phyloP scores from a whole-genome alignment of 257 asterid genomes.

The Solanum virginianum region DNA sequence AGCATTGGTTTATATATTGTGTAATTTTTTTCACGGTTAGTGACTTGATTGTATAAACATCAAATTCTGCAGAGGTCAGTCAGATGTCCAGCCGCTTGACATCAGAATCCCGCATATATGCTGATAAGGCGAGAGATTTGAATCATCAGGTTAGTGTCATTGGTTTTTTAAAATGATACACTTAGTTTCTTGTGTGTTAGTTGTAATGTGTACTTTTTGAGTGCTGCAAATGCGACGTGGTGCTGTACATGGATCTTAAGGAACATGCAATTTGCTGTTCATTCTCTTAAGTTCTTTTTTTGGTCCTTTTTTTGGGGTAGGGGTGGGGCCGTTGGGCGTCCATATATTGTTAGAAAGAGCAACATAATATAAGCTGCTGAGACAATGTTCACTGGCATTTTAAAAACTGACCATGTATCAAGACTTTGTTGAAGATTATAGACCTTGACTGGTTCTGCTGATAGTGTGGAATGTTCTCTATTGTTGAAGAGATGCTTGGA shows the following conservation, averaged over 20 bases:
- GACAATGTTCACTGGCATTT: neutral
- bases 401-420: neutral
- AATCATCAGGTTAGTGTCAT: conserved; percentile 67
- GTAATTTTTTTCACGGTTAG: neutral
- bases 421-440: neutral
- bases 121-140: conserved; percentile 84
- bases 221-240: neutral
- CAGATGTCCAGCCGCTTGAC: conserved; percentile 91
- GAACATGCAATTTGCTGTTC: neutral
- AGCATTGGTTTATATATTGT: neutral
- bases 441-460: neutral
- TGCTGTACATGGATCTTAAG: neutral
- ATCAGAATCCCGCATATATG: conserved; percentile 82
- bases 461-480: neutral
- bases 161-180: neutral
- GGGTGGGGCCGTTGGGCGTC: neutral
- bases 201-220: neutral
- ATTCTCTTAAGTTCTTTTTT: neutral
- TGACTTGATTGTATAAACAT: neutral
- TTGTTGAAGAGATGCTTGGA: neutral
- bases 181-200: neutral
- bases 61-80: conserved; percentile 56
- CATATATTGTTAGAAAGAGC: neutral
- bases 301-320: neutral
- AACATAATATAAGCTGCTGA: neutral